Percentiles rank a stretch among this genome's conserved stretches.
Conservation (phyloP, 2,329 filamentous ascomycete species). For the Alternaria brassicicola region DNA sequence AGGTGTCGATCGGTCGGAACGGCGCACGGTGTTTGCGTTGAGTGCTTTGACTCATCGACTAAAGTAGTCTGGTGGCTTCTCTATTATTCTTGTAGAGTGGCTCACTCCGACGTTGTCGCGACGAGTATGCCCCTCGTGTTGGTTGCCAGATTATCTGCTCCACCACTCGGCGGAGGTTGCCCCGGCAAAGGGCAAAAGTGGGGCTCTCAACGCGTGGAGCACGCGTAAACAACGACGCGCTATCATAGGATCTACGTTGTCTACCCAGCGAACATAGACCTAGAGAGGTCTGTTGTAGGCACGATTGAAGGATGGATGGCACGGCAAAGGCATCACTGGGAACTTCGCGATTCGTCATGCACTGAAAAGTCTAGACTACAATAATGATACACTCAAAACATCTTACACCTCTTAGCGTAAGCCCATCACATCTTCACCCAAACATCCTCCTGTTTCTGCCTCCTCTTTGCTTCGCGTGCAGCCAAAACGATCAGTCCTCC, state of each 20-base stretch:
- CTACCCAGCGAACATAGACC: too few relatives aligned
- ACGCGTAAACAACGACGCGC: slow-evolving; percentile 13
- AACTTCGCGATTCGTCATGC: too few relatives aligned
- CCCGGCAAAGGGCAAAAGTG: slow-evolving; percentile 4
- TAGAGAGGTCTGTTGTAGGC: too few relatives aligned
- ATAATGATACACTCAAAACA: not conserved
- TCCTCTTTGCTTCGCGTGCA: not conserved
- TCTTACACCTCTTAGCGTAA: not conserved
- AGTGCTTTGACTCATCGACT: slow-evolving; percentile 32
- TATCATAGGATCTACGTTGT: slow-evolving; percentile 7
- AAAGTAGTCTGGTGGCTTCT: not conserved
- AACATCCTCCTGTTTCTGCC: not conserved
- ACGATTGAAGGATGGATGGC: not conserved
- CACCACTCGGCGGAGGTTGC: slow-evolving; percentile 15
- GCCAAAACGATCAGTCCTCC: not conserved
- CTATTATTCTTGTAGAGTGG: not conserved
- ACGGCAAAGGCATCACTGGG: too few relatives aligned
- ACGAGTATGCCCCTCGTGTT: slow-evolving; percentile 11
- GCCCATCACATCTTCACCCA: not conserved
- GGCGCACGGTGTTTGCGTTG: slow-evolving; percentile 40
- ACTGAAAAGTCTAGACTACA: not conserved
- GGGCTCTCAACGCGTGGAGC: slow-evolving; percentile 7
- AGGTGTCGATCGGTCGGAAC: slow-evolving; percentile 43
- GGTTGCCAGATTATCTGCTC: slow-evolving; percentile 3
- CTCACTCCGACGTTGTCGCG: not conserved